Percentiles rank a stretch among this genome's conserved stretches.
Conservation (phyloP, 345 rosid species). For the Dimocarpus longan region DNA sequence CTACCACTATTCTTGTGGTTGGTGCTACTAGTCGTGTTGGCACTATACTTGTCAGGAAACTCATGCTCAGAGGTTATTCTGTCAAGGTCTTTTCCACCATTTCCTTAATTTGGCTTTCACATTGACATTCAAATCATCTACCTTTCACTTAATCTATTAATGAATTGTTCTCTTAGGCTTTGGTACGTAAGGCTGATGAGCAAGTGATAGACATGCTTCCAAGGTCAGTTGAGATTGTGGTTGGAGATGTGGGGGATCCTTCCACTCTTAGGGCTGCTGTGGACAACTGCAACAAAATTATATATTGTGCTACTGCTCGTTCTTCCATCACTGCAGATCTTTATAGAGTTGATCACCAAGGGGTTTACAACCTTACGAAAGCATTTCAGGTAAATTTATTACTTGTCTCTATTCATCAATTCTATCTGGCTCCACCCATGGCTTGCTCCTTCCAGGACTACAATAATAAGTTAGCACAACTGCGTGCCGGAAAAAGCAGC, state of each 20-base stretch:
- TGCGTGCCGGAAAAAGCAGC: constrained; percentile 90
- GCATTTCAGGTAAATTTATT: constrained; percentile 65
- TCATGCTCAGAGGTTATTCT: constrained; percentile 90
- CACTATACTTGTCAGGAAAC: constrained; percentile 90
- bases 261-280: constrained; percentile 67
- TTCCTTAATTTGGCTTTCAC: too few relatives aligned
- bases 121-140: too few relatives aligned
- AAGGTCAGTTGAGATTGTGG: constrained; percentile 80
- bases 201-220: constrained; percentile 79
- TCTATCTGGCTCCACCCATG: background rate
- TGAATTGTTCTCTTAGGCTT: constrained; percentile 41
- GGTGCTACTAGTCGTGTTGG: constrained; percentile 96
- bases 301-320: constrained; percentile 95
- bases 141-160: background rate
- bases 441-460: constrained; percentile 55
- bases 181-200: constrained; percentile 73
- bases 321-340: constrained; percentile 88
- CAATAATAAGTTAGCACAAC: constrained; percentile 81
- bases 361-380: constrained; percentile 89
- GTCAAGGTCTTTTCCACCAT: constrained; percentile 56
- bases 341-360: constrained; percentile 81
- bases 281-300: constrained; percentile 85
- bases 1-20: constrained; percentile 85
- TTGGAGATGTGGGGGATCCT: constrained; percentile 91
- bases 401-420: background rate